phyloP scores from a whole-genome alignment of 257 asterid species.

The Vinca minor region DNA sequence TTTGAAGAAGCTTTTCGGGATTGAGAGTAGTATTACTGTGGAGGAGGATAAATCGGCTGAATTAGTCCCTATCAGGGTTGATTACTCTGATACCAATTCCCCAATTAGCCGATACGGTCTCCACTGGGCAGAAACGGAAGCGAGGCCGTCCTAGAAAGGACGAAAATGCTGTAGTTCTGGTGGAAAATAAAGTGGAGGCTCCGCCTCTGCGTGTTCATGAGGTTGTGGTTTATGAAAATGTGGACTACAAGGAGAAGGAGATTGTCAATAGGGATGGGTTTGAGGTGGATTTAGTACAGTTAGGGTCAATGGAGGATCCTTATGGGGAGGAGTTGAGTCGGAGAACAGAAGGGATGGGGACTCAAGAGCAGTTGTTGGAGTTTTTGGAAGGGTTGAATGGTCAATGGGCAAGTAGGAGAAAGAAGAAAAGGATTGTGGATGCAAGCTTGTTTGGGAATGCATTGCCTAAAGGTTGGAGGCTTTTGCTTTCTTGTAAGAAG shows the following conservation, averaged over 20 bases:
- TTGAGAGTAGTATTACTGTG: constrained; percentile 13
- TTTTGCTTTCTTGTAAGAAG: constrained; percentile 56
- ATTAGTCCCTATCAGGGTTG: constrained; percentile 39
- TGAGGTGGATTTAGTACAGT: constrained; percentile 47
- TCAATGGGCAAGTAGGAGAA: constrained; percentile 74
- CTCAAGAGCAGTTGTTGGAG: constrained; percentile 48
- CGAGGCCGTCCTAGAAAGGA: constrained; percentile 45
- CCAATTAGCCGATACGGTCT: constrained; percentile 2
- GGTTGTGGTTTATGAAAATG: constrained; percentile 28
- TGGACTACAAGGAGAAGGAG: constrained; percentile 39
- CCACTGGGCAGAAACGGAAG: constrained; percentile 39
- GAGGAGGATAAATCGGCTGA: constrained; percentile 22
- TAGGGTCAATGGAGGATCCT: constrained; percentile 53
- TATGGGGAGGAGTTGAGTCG: constrained; percentile 41
- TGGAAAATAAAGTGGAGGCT: constrained; percentile 22
- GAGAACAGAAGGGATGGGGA: constrained; percentile 41
- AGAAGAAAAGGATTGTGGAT: constrained; percentile 71
- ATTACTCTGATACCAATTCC: constrained; percentile 32
- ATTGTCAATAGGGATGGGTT: constrained; percentile 46
- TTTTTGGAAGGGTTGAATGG: constrained; percentile 54
- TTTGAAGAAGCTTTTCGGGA: constrained; percentile 44
- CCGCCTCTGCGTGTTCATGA: constrained; percentile 11
- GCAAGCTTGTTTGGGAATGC: constrained; percentile 56
- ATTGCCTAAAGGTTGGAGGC: constrained; percentile 75
- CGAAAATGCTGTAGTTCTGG: constrained; percentile 11